phyloP scores from a whole-genome alignment of 225 moss, liverwort and hornwort species.

The Polytrichum formosum region DNA sequence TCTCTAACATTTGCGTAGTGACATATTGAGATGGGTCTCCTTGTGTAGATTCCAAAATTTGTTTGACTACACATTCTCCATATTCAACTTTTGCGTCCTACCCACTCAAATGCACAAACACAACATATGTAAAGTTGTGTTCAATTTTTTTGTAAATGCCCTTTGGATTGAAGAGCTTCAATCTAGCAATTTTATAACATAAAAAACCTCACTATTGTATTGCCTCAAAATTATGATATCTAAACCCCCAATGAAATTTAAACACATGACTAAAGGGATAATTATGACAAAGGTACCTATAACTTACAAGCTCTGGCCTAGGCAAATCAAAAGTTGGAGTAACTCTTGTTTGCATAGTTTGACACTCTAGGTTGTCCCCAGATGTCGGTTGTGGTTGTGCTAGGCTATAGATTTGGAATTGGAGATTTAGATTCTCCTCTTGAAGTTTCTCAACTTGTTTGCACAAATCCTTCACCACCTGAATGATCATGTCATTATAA shows the following conservation, averaged over 20 bases:
- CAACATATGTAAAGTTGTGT: no score
- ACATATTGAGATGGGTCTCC: conserved; percentile 35
- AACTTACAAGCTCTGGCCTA: not conserved
- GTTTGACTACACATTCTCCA: conserved; percentile 19
- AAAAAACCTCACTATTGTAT: no score
- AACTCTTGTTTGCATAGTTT: conserved; percentile 15
- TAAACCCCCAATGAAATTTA: no score
- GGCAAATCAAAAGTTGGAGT: no score
- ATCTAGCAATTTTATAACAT: no score
- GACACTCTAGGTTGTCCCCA: conserved; percentile 15
- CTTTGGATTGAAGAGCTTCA: no score
- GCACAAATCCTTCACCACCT: conserved; percentile 55
- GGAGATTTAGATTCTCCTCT: conserved; percentile 46
- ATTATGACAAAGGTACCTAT: not conserved
- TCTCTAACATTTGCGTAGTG: conserved; percentile 53
- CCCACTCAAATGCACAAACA: no score
- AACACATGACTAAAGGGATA: no score
- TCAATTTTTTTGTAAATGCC: no score
- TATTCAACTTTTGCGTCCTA: conserved; percentile 29
- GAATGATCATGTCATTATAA: conserved; percentile 18
- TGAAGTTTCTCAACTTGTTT: conserved; percentile 45
- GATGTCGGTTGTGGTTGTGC: conserved; percentile 12
- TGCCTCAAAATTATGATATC: no score
- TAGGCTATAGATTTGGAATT: conserved; percentile 23
- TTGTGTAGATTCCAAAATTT: conserved; percentile 21